Percentiles rank a stretch among this genome's conserved stretches.
These are phyloP conservation scores for Mycena alexandri DNA, from an alignment of 768 basidiomycete species.

Conservation along the genomic window DNA sequence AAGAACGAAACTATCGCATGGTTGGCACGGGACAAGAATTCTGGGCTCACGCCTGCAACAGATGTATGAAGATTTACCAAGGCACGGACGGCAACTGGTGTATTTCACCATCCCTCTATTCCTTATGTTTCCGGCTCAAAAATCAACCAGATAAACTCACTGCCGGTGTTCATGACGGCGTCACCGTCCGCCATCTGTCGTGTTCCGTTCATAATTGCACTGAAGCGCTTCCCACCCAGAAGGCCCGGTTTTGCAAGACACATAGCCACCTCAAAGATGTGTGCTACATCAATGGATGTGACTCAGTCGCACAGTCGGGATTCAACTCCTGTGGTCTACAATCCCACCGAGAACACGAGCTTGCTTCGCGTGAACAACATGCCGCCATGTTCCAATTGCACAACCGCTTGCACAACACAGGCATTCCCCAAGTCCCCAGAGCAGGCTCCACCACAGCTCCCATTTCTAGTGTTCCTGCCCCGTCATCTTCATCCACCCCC, in stretches of 20 bases:
- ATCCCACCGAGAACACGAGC: neutral
- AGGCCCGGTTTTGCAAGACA: neutral
- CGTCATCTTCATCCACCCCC: too few relatives aligned
- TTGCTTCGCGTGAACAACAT: neutral
- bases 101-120: too few relatives aligned
- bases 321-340: neutral
- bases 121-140: slow-evolving; percentile 8
- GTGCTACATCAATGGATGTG: slow-evolving; percentile 9
- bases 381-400: slow-evolving; percentile 19
- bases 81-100: too few relatives aligned
- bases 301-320: neutral
- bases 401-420: neutral
- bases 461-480: too few relatives aligned
- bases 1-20: too few relatives aligned
- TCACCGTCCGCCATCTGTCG: neutral
- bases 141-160: slow-evolving; percentile 22
- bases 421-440: neutral
- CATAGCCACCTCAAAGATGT: neutral
- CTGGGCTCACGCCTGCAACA: too few relatives aligned
- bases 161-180: slow-evolving; percentile 21
- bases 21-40: too few relatives aligned
- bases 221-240: neutral
- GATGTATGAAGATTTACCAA: too few relatives aligned
- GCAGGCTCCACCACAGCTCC: too few relatives aligned
- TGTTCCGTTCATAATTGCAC: too few relatives aligned